Percentiles rank a stretch among this genome's conserved stretches.
phyloP scores from a whole-genome alignment of 75 land plant species.

The Azolla pinnata region DNA sequence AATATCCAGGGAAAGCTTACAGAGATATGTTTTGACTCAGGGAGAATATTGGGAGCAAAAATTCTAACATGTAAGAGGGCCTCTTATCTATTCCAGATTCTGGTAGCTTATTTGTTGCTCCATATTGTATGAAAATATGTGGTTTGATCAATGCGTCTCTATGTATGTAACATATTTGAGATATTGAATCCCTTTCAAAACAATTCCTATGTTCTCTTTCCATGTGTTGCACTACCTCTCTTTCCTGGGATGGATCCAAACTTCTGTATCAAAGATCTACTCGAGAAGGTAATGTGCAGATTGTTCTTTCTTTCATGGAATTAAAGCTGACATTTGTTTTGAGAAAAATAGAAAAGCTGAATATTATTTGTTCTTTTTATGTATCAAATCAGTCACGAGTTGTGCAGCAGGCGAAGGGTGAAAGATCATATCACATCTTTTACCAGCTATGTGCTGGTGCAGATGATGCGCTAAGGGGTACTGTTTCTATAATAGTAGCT shows the following conservation, averaged over 20 bases:
- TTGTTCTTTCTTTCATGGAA: background rate
- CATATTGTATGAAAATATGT: too few species aligned
- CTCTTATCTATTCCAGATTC: too few species aligned
- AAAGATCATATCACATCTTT: conserved; percentile 90
- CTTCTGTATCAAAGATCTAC: conserved; percentile 36
- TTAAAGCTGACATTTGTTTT: background rate
- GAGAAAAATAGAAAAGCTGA: background rate
- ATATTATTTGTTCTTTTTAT: background rate
- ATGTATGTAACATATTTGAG: too few species aligned
- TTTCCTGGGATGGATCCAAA: too few species aligned
- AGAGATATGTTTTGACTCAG: conserved; percentile 71
- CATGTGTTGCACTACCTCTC: too few species aligned
- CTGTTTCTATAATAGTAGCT: too few species aligned
- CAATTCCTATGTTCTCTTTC: too few species aligned
- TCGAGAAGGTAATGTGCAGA: conserved; percentile 56
- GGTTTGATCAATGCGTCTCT: too few species aligned
- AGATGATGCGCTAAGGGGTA: conserved; percentile 52
- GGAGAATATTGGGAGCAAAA: conserved; percentile 82
- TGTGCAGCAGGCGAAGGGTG: conserved; percentile 64
- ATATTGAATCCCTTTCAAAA: too few species aligned
- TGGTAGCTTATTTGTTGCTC: too few species aligned
- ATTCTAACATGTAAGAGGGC: conserved; percentile 84
- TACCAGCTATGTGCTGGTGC: conserved; percentile 99
- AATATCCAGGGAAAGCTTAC: conserved; percentile 83
- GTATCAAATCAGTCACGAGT: conserved; percentile 70